Base-by-base conservation (phyloP, 768 basidiomycete species). In the Boletus rufocinnamomeus region DNA sequence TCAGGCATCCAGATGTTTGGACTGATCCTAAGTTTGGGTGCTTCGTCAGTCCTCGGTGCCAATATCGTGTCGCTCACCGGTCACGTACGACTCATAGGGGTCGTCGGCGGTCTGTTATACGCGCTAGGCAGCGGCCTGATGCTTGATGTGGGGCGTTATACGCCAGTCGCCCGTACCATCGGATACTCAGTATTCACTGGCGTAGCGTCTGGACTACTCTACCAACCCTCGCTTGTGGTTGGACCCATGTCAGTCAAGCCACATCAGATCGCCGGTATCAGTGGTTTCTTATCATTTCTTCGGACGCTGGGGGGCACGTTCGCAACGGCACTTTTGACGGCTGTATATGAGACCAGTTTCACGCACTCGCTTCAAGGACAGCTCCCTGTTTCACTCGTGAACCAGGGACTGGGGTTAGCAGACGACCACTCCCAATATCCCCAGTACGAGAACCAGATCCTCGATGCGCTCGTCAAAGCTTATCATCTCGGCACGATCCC, bases 1-100 rank as follows among this genome's bases (percentile, higher is more conserved):
- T 73, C 73, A 0, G 73, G 73, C n/a, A 45, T 74, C 7, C 72
- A 74, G 38, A 76, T 76, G 75, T 56, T 74, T 14, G 73, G 75
- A 9, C 41, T 74, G 32, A 76, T 72, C 52, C 63, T 74, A 0
- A 67, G 72, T 1, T 67, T 74, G 14, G 74, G 75, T 34, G 65
- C 66, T 32, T 70, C 75, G 13, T 69, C 74, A 0, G 74, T 76
- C 32, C 65, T 72, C 19, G 75, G 75, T 9, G 73, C 75, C 45
- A 72, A 75, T 28, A 56, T 74, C 38, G 35, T 76, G 13, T 66
- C 73, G n/a, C 58, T 65, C 37, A 73, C 73, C 0, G 73, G 73
- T 23, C 70, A 54, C 25, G 66, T 73, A 25, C 66, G 75, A 23
- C 66, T 73, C 57, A 60, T 73, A 23, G 75, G 74, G 2, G 44